Base-by-base conservation (phyloP, 179 eudicot genomes). In the Corrigiola litoralis region DNA sequence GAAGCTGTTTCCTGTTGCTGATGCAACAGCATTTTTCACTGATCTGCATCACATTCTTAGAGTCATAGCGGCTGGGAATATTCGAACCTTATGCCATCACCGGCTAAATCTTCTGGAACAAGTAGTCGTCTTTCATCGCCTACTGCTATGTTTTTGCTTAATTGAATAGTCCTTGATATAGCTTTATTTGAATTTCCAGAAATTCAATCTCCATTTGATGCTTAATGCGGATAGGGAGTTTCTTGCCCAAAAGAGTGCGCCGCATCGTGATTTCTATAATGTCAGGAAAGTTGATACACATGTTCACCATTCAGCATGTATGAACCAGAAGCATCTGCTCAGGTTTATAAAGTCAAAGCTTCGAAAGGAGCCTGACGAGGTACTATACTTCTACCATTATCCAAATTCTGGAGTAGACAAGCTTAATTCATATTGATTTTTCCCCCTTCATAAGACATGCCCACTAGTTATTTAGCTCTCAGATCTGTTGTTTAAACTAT, bases 281-380 rank as follows among this genome's bases (percentile, higher is more conserved):
- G 99, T 95, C 50, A 79, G 99, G 77, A 95, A 95, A 82, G 99
- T 95, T 67, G 99, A 95, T 52, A 95, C 99, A 1, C 99, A 95
- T 55, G 99, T 95, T 71, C 99, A 95, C 75, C 99, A 95, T 82
- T 95, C 99, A 11, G 99, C 99, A 61, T 95, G 99, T 85, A 95
- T 95, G 99, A 95, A 95, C 74, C 99, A 95, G 82, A 95, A 95
- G 72, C 99, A 95, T 91, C 92, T 95, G 58, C 72, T 95, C 70
- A 86, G 99, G 80, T 95, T 95, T 72, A 95, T 95, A 40, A 95
- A 95, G 80, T 95, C 97, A 52, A 95, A 95, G 87, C 77, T 91
- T 80, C 83, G 97, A 70, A 95, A 95, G 84, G 99, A 95, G 70
- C 99, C 99, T 73, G 99, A 86, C 65, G 99, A 95, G 97, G 99